phyloP scores from a whole-genome alignment of 2,329 filamentous ascomycete genomes.

The Elsinoe perseae region DNA sequence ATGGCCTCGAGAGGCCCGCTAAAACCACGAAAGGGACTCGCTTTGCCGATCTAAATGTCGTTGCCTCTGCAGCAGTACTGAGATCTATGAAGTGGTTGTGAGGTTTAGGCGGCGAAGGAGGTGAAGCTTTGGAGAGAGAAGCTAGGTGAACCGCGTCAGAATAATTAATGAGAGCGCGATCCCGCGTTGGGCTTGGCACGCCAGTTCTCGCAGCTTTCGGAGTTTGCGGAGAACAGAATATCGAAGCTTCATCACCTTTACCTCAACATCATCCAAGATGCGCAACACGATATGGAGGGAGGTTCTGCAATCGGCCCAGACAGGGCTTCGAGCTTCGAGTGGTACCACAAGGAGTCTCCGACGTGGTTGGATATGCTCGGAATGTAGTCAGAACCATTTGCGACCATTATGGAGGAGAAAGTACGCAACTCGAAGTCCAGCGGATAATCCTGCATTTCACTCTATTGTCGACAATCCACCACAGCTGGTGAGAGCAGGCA shows the following conservation, averaged over 20 bases:
- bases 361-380: slow-evolving; percentile 25
- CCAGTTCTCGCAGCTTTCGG: background rate
- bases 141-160: slow-evolving; percentile 8
- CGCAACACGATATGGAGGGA: slow-evolving; percentile 12
- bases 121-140: background rate
- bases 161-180: slow-evolving; percentile 3
- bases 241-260: slow-evolving; percentile 2
- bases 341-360: background rate
- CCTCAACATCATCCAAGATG: slow-evolving; percentile 14
- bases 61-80: background rate
- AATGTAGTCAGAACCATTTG: slow-evolving; percentile 21
- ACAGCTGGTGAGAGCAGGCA: slow-evolving; percentile 65
- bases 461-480: slow-evolving; percentile 84
- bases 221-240: slow-evolving; percentile 13
- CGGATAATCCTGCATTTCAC: slow-evolving; percentile 69
- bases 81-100: no score
- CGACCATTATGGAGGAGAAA: slow-evolving; percentile 25
- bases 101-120: slow-evolving; percentile 4
- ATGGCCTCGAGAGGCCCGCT: slow-evolving; percentile 9
- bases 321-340: background rate
- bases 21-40: background rate
- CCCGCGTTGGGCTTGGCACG: slow-evolving; percentile 14
- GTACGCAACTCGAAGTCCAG: slow-evolving; percentile 45
- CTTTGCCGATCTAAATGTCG: background rate
- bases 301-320: background rate